A percentile compares a stretch with the other conserved stretches of the same genome.
These are phyloP conservation scores for Achlya hypogyna DNA, from an alignment of 352 stramenopile species.

Conservation along the genomic window DNA sequence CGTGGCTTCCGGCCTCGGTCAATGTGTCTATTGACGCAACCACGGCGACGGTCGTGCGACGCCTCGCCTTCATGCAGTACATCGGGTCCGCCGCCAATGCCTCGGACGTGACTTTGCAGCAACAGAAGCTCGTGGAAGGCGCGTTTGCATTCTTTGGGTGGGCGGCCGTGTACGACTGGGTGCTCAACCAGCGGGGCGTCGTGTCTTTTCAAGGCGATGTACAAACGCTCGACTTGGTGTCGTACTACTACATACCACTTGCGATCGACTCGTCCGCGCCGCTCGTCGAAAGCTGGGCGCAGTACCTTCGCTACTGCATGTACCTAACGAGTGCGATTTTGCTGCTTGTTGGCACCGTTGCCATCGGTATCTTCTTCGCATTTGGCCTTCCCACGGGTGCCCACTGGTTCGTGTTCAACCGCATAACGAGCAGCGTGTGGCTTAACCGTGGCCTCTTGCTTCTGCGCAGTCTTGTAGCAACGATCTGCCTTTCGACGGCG, in stretches of 20 bases:
- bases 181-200: neutral
- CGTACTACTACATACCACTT: neutral
- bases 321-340: neutral
- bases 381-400: neutral
- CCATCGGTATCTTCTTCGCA: neutral
- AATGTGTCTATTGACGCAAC: neutral
- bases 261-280: neutral
- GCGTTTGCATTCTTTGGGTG: slow-evolving; percentile 6
- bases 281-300: neutral
- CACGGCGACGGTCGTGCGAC: neutral
- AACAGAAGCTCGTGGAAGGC: neutral
- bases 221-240: neutral
- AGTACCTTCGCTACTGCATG: neutral
- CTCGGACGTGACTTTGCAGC: neutral
- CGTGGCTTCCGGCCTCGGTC: neutral
- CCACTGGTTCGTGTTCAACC: slow-evolving; percentile 19
- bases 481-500: slow-evolving; percentile 7
- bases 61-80: slow-evolving; percentile 2
- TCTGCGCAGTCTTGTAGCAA: neutral
- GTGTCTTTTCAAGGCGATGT: slow-evolving; percentile 1
- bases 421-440: neutral
- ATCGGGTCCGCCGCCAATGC: neutral
- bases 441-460: neutral
- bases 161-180: slow-evolving; percentile 9
- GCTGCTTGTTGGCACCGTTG: neutral